Base-by-base conservation (phyloP, 208 protist species). In the Leishmania gerbilli region DNA sequence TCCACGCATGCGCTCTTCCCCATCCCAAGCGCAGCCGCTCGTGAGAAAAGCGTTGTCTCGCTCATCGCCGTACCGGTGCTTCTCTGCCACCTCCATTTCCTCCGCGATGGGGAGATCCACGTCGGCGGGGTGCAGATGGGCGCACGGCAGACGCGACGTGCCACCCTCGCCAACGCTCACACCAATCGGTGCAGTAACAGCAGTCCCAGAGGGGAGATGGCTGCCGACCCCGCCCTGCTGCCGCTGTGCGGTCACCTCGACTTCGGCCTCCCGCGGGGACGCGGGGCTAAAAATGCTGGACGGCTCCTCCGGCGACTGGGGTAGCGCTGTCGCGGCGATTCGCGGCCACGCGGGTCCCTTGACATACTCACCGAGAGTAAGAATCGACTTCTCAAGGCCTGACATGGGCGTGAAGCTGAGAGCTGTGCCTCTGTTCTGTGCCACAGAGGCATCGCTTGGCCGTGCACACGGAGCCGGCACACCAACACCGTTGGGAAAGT, bases 241-340 rank as follows among this genome's bases (percentile, higher is more conserved):
- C 6, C 9, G 45, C 60, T 42, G 75, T 51, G 34, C 3, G 11
- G 24, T 21, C 17, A n/a, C 40, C 31, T 53, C 58, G 17, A 74
- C 40, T 49, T 53, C 56, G 8, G 15, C 31, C 40, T 72, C 81
- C 11, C 76, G 56, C 24, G 34, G 69, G 0, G 81, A 84, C 3
- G 76, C 81, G n/a, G 81, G 81, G 55, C 81, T 84, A 55, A 80
- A 84, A 24, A 80, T 42, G 2, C 75, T 67, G 2, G n/a, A 67
- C 11, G 51, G 51, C 11, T 53, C 65, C 24, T 6, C 0, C 0
- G 71, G 80, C 42, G 53, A 2, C 8, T 79, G 67, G 5, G 17
- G 31, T 3, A 62, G 34, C 55, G 67, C 24, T 21, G 72, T 31
- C 2, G 47, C 53, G 24, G 72, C 21, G 42, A 74, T 11, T 40